These are phyloP conservation scores for Niebla homalea DNA, from an alignment of 495 filamentous ascomycete genomes.

Conservation along the genomic window DNA sequence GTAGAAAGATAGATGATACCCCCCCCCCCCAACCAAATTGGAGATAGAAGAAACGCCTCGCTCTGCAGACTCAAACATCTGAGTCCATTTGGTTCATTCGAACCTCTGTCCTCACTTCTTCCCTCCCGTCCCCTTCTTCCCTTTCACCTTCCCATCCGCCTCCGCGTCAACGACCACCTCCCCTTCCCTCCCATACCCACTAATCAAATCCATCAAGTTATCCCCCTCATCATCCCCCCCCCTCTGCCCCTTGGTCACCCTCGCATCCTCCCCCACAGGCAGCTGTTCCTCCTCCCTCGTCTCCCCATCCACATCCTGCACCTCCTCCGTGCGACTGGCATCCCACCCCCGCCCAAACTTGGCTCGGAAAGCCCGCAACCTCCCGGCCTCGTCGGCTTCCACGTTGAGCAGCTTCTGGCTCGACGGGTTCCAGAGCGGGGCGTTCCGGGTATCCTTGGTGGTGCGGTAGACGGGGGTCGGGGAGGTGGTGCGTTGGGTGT, in stretches of 20 bases:
- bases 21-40: too few species aligned
- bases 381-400: conserved; percentile 91
- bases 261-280: conserved; percentile 12
- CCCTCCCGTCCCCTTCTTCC: conserved; percentile 13
- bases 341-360: conserved; percentile 80
- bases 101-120: conserved; percentile 1
- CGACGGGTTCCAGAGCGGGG: conserved; percentile 78
- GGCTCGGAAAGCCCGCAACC: conserved; percentile 69
- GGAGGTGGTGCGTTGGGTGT: conserved; percentile 76
- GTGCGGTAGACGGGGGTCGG: conserved; percentile 63
- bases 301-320: conserved; percentile 8
- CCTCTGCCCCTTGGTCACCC: conserved; percentile 13
- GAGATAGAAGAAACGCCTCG: not conserved
- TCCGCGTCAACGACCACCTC: conserved; percentile 1
- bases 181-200: conserved; percentile 39
- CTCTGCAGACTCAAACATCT: not conserved
- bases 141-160: conserved; percentile 2
- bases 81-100: not conserved
- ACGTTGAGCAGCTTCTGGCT: conserved; percentile 66
- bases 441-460: conserved; percentile 77
- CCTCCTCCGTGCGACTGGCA: conserved; percentile 24
- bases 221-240: conserved; percentile 35
- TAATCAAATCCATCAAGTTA: conserved; percentile 58
- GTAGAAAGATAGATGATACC: conserved; percentile 2
- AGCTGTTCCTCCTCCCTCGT: conserved; percentile 13